These are phyloP conservation scores for Drechslerella dactyloides DNA, from an alignment of 2,329 filamentous ascomycete species.

Conservation along the genomic window DNA sequence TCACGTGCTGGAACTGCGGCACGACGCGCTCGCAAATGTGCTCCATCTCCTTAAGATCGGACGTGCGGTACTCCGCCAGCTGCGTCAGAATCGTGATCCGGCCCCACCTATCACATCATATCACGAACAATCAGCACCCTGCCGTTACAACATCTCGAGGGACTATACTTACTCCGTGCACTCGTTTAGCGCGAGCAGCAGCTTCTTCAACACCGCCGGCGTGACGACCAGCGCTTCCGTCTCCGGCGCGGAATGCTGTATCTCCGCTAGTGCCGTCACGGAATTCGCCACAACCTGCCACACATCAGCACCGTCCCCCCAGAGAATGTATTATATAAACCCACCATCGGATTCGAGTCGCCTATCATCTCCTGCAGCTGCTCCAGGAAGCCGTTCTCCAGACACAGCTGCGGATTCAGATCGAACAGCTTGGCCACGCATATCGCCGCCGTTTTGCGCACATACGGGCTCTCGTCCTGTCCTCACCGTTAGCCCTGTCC, in stretches of 20 bases:
- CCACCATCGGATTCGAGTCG: slow-evolving; percentile 92
- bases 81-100: slow-evolving; percentile 90
- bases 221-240: slow-evolving; percentile 85
- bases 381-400: slow-evolving; percentile 96
- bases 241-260: slow-evolving; percentile 86
- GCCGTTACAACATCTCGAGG: not conserved
- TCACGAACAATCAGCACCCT: no score
- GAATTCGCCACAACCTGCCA: slow-evolving; percentile 83
- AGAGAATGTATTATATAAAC: no score
- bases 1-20: slow-evolving; percentile 98
- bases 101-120: slow-evolving; percentile 70
- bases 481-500: not conserved
- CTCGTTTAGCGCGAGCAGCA: slow-evolving; percentile 94
- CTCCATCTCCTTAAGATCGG: slow-evolving; percentile 93
- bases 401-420: slow-evolving; percentile 85
- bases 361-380: slow-evolving; percentile 93
- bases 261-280: slow-evolving; percentile 90
- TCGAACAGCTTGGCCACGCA: slow-evolving; percentile 98
- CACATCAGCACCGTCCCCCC: not conserved
- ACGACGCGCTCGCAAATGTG: slow-evolving; percentile 96
- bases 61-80: slow-evolving; percentile 82
- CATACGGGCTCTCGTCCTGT: slow-evolving; percentile 94
- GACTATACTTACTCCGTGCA: slow-evolving; percentile 73
- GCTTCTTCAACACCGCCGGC: slow-evolving; percentile 84
- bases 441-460: slow-evolving; percentile 95